Evolutionary conservation across 2,329 filamentous ascomycete genomes (phyloP), one percentile per base, ranked within the genome.

Genomic region (Arthrobotrys sinensis): DNA sequence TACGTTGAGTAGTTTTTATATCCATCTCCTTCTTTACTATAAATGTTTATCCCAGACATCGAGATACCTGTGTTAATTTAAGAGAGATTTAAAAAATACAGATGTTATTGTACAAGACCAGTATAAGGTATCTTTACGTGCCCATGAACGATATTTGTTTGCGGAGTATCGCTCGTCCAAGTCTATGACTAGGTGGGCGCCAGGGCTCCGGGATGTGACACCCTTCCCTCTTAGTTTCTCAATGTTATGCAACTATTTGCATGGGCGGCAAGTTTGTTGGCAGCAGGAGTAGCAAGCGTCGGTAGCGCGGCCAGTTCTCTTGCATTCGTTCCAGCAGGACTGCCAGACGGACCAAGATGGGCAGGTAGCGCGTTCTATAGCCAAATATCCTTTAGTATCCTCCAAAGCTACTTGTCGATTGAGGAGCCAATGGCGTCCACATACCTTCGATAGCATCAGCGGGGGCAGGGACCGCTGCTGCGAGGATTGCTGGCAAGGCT

Each of bases 231-330:
- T 12, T 12, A 6, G 36, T 12, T 10, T 8, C 36, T 38, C 36
- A 6, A 38, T 38, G 36, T 38, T 38, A 12, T 45, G 5, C 55
- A 32, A 7, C 43, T 45, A 50, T 32, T 70, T 70, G 57, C 68
- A 71, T 34, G 57, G 69, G 52, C 69, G 46, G 69, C 69, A 73
- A 28, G 69, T 73, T 21, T 57, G 32, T 24, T 73, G 63, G 28
- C 69, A 73, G 60, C 69, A 73, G 19, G 52, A 57, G 36, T 73
- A 65, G 28, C 69, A 73, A 7, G 46, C 50, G 19, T 73, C 60
- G 14, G 60, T 73, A 14, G 45, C 24, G 36, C 34, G 50, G 16
- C 66, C 66, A 5, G 48, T 64, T 19, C 38, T 71, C 68, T 71
- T 71, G 46, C 68, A 71, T 40, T 71, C 68, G 21, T 62, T 62